Conservation (phyloP, 192 early-diverging fungal species). For the Umbelopsis sp. region DNA sequence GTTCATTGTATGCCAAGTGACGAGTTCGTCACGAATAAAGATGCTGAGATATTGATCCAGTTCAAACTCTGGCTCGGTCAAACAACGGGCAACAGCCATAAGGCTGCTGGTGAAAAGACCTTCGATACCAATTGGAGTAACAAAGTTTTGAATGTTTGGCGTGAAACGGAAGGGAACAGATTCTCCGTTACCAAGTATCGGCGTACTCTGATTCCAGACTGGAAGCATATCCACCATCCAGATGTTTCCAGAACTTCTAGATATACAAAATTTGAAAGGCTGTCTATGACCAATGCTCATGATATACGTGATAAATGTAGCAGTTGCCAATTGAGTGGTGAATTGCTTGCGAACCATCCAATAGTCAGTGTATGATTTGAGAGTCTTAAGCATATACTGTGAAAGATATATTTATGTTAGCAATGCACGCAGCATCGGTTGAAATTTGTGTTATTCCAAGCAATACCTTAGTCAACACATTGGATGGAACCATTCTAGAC, state of each 20-base stretch:
- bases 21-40: constrained; percentile 93
- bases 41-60: constrained; percentile 93
- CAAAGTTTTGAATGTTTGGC: constrained; percentile 95
- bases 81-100: constrained; percentile 80
- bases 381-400: constrained; percentile 71
- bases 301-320: constrained; percentile 91
- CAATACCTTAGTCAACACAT: constrained; percentile 78
- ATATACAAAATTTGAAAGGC: constrained; percentile 90
- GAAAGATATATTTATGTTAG: neutral
- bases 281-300: constrained; percentile 85
- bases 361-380: constrained; percentile 83
- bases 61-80: constrained; percentile 86
- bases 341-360: constrained; percentile 97
- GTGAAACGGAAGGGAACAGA: constrained; percentile 97
- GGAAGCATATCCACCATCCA: constrained; percentile 89
- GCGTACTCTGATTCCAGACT: constrained; percentile 46
- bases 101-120: constrained; percentile 86
- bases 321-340: constrained; percentile 84
- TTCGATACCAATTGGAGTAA: constrained; percentile 92
- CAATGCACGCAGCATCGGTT: neutral
- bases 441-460: neutral
- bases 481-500: constrained; percentile 81
- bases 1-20: constrained; percentile 71
- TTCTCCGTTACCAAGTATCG: constrained; percentile 73
- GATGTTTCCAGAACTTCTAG: constrained; percentile 81